Evolutionary conservation across 768 basidiomycete genomes (phyloP), one percentile per base, ranked within the genome.

Genomic region (Fomitopsis serialis): DNA sequence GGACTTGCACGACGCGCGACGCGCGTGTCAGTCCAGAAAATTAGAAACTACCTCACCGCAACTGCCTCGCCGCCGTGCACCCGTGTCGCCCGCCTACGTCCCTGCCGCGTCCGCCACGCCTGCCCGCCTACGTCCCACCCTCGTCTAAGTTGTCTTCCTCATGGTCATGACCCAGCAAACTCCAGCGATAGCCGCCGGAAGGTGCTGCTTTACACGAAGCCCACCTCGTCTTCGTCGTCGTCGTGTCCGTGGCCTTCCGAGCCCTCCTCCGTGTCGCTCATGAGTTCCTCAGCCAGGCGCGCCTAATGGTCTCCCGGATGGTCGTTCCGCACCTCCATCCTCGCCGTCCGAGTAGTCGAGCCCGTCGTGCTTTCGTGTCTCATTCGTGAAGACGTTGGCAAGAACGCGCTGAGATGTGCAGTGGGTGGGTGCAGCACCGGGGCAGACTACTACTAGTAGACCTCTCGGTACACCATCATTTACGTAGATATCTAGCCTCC

Each of bases 161-260:
- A 50, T 79, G 74, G 11, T 88, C 87, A 29, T 77, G 72, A 17
- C 83, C 89, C 35, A 93, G 75, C 22, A 88, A 82, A 47, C 90
- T 87, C 43, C 82, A 76, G 11, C 71, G 72, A 65, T 94, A 94
- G 48, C 76, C 79, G 34, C 73, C 71, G 15, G 75, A 68, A 0
- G 74, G 67, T 71, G 25, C 89, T 90, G 25, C 76, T 74, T 62
- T 92, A 94, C 25, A 91, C 55, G 59, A 93, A 93, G 0, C 71
- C 81, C 27, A 79, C 84, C 11, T 79, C 81, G 7, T 79, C 80
- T 11, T 78, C 82, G 3, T n/a, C n/a, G n/a, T n/a, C n/a, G n/a
- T 63, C 62, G 13, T 66, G 66, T 10, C 56, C 58, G 27, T 59
- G 63, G 4, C 55, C 55, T 17, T 34, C 54, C 11, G 44, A 13